Percentiles rank a stretch among this genome's conserved stretches.
phyloP scores from a whole-genome alignment of 305 asterid genomes.

The Coffea humblotiana region DNA sequence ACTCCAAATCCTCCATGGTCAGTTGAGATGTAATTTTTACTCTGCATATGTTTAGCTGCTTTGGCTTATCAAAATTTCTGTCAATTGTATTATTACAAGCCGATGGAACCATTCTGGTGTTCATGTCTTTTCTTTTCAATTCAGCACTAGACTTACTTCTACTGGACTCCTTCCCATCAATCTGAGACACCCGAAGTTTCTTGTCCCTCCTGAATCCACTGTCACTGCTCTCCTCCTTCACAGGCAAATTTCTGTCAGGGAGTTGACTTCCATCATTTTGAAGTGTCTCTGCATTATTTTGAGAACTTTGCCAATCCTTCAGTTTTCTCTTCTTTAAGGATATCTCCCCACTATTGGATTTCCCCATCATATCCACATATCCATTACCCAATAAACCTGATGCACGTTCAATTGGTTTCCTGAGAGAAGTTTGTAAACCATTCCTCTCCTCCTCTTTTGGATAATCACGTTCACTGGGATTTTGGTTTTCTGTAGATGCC shows the following conservation, averaged over 20 bases:
- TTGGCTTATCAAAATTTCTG: constrained; percentile 38
- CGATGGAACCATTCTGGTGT: constrained; percentile 30
- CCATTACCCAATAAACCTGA: constrained; percentile 41
- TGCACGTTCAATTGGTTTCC: constrained; percentile 35
- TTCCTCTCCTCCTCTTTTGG: constrained; percentile 37
- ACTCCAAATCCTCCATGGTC: constrained; percentile 58
- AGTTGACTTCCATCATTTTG: constrained; percentile 39
- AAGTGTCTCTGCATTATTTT: constrained; percentile 27
- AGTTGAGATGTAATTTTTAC: constrained; percentile 33
- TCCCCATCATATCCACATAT: constrained; percentile 27
- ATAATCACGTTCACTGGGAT: constrained; percentile 27
- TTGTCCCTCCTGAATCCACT: constrained; percentile 53
- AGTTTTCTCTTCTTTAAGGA: constrained; percentile 58
- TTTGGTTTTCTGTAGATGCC: constrained; percentile 36
- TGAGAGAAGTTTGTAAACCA: constrained; percentile 38
- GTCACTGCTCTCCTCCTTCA: constrained; percentile 44
- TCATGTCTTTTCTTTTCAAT: constrained; percentile 33
- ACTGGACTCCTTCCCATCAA: constrained; percentile 49
- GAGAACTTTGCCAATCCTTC: constrained; percentile 48
- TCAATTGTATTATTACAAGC: constrained; percentile 35
- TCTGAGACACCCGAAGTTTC: constrained; percentile 47
- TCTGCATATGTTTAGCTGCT: constrained; percentile 41
- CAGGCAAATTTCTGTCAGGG: constrained; percentile 31
- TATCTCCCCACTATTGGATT: constrained; percentile 30
- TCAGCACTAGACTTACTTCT: constrained; percentile 33